Conservation (phyloP, 225 moss, liverwort and hornwort species). For the Rhytidiadelphus loreus region DNA sequence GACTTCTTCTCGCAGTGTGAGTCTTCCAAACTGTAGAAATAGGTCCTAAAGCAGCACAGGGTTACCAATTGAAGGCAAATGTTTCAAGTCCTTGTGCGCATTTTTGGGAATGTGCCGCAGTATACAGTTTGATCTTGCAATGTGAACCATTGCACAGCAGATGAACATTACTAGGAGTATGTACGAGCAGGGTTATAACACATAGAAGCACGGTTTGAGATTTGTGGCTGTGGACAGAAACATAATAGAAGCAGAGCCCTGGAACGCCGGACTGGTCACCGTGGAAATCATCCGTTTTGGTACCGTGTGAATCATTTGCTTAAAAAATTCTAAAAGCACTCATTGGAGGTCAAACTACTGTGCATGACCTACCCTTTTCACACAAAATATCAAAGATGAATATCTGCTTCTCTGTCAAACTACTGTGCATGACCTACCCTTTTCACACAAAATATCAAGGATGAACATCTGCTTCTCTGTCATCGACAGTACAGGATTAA, state of each 20-base stretch:
- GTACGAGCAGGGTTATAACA: not conserved
- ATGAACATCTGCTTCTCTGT: not conserved
- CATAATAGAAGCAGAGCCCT: not conserved
- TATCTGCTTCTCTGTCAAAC: not conserved
- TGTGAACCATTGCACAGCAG: not conserved
- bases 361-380: not conserved
- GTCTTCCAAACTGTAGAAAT: not conserved
- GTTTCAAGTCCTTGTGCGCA: not conserved
- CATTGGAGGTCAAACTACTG: not conserved
- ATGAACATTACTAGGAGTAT: not conserved
- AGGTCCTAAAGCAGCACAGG: not conserved
- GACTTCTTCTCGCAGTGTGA: not conserved
- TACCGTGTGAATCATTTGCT: not conserved
- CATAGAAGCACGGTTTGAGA: not conserved
- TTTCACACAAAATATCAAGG: not conserved
- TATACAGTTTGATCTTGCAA: not conserved
- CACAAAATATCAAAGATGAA: not conserved
- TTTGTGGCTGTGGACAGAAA: not conserved
- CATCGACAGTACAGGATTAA: no score
- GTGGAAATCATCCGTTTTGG: not conserved
- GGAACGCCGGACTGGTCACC: no score
- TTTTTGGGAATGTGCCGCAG: not conserved
- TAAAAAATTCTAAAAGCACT: not conserved
- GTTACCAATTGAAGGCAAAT: not conserved
- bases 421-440: not conserved